Base-by-base conservation (phyloP, 2,329 filamentous ascomycete genomes). In the Penicillium psychrosexuale region DNA sequence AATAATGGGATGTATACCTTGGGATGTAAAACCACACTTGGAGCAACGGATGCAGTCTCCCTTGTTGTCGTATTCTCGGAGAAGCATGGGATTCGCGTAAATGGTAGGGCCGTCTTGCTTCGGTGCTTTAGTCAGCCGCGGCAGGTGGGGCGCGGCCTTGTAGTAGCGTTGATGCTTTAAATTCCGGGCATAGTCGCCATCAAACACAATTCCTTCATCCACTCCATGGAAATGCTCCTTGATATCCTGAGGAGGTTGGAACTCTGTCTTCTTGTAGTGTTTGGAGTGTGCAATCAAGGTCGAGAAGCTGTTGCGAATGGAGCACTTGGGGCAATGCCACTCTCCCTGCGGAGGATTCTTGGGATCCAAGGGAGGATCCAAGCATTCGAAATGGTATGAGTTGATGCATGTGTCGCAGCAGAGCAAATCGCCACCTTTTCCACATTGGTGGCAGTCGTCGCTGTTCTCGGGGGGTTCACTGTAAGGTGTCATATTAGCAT, bases 371-470 rank as follows among this genome's bases (percentile, higher is more conserved):
- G 90, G 88, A 58, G 93, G 91, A 72, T 95, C 88, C 62, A 94
- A 84, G 72, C 94, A 97, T 56, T 84, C 82, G 70, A 94, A 91
- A 74, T 97, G 94, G 75, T 95, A 97, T 6, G 92, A 90, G 62
- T 90, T 85, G 57, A 87, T 84, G 76, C 94, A 99, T 59, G 89
- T 90, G 76, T 97, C 94, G 74, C 94, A 99, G 76, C 92, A 97
- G 61, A 97, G 82, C 60, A 99, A 83, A 64, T 91, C 85, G 54
- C 93, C 93, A 62, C 85, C 88, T 60, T 88, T 89, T 67, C 87
- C 85, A 76, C 94, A 99, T 43, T 91, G 85, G 58, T 87, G 87
- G 77, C 93, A 99, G 69, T 88, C 88, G 72, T 97, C 93, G 72
- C 94, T 90, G 72, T 96, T 96, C 59, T 96, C 88, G 63, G 61